Evolutionary conservation across 192 early-diverging fungal species (phyloP), one percentile per base, ranked within the genome.

Genomic region (Gaertneriomyces sp.): DNA sequence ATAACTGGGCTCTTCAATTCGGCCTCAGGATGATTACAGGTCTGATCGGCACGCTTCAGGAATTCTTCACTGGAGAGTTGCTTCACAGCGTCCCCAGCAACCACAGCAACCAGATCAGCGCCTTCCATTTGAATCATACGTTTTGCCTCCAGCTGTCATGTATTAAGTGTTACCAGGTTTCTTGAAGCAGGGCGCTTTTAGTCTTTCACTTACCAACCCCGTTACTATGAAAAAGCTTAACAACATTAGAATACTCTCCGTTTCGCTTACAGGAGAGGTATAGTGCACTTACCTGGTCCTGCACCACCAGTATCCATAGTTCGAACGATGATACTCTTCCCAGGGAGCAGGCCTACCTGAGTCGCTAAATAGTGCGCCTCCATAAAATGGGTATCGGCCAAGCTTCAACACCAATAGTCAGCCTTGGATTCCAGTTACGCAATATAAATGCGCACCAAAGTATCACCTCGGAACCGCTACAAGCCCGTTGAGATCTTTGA

Each of bases 371-470:
- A 66, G 25, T 72, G 69, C 42, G 74, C 63, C 47, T 74, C 74
- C 77, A 75, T 75, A 46, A 75, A 79, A 63, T 73, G 77, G 39
- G 72, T 58, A 45, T 74, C 71, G n/a, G 73, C 73, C 25, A n/a
- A 5, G 49, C n/a, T 51, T 51, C 3, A 51, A 17, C 20, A 6
- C 20, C 20, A 51, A 17, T 17, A 51, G n/a, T 51, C 20, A 51
- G n/a, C 5, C n/a, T 20, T 51, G 5, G 5, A 20, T 20, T 51
- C 3, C 3, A 51, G n/a, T 33, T 50, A 61, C 77, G 75, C 75
- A 46, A 79, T 75, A 63, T 75, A 73, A 38, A 73, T 61, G 51
- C 71, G 67, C 12, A 73, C 77, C 10, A 79, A 54, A 20, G 70
- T 70, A 6, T 33, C 25, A 33, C 25, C 25, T 33, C 25, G 77